phyloP scores from a whole-genome alignment of 2,329 filamentous ascomycete species.

The Talaromyces sp. region DNA sequence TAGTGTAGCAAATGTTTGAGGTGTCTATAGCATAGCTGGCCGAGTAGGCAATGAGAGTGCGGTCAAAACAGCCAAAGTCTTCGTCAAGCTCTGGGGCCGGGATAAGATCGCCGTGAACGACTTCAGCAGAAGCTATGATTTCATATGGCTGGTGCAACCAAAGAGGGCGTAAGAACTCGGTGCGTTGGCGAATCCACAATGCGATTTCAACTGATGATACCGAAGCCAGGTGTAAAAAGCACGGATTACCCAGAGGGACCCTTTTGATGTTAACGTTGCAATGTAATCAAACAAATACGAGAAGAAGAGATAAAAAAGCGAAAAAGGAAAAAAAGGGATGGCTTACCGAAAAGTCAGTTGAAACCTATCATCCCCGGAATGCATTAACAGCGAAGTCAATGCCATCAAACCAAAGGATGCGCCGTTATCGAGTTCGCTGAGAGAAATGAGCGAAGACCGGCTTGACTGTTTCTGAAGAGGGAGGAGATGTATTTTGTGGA shows the following conservation, averaged over 20 bases:
- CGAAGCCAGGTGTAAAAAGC: slow-evolving; percentile 59
- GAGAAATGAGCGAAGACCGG: slow-evolving; percentile 51
- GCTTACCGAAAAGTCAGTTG: slow-evolving; percentile 58
- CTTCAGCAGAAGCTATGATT: slow-evolving; percentile 55
- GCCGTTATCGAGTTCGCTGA: slow-evolving; percentile 47
- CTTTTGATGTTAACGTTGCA: slow-evolving; percentile 22
- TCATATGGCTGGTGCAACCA: slow-evolving; percentile 61
- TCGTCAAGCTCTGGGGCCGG: slow-evolving; percentile 48
- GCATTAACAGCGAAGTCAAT: slow-evolving; percentile 56
- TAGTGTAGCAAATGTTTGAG: slow-evolving; percentile 60
- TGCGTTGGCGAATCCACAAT: slow-evolving; percentile 56
- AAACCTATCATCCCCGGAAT: slow-evolving; percentile 61
- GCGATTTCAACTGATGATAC: slow-evolving; percentile 62
- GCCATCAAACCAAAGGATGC: slow-evolving; percentile 61
- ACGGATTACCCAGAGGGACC: slow-evolving; percentile 52
- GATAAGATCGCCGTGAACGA: slow-evolving; percentile 48
- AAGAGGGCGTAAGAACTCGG: slow-evolving; percentile 61
- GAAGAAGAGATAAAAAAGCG: neutral
- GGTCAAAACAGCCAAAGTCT: slow-evolving; percentile 61
- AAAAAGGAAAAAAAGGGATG: neutral
- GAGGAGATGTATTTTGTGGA: slow-evolving; percentile 65
- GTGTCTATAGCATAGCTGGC: slow-evolving; percentile 65
- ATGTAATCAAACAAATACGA: slow-evolving; percentile 17
- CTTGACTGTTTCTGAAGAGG: slow-evolving; percentile 57
- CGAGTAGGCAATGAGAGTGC: slow-evolving; percentile 66